phyloP scores from a whole-genome alignment of 2,329 filamentous ascomycete species.

The Diplodia seriata region DNA sequence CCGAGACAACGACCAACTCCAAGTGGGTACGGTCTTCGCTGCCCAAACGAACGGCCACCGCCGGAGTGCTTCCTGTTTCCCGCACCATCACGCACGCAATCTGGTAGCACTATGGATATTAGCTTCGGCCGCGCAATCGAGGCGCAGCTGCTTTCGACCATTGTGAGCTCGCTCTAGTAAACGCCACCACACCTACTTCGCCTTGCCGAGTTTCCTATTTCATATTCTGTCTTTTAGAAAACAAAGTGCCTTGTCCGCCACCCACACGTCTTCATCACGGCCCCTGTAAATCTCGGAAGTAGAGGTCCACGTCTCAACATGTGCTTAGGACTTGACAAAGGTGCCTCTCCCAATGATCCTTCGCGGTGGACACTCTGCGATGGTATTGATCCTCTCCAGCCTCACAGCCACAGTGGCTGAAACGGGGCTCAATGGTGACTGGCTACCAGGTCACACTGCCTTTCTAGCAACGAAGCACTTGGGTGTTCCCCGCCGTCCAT shows the following conservation, averaged over 20 bases:
- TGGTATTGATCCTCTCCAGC: background rate
- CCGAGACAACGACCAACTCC: no score
- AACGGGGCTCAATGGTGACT: background rate
- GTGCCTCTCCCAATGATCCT: background rate
- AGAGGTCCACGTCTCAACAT: background rate
- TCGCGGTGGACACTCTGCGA: background rate
- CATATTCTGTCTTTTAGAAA: background rate
- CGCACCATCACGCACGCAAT: background rate
- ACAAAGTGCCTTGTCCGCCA: background rate
- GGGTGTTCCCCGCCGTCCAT: background rate
- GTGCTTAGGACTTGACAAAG: no score
- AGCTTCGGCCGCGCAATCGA: background rate
- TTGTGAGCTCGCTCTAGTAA: background rate
- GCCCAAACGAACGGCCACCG: background rate
- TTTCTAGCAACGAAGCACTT: background rate
- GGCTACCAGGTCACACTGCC: background rate
- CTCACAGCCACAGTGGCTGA: background rate
- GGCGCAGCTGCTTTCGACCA: constrained; percentile 1
- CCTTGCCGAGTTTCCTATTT: background rate
- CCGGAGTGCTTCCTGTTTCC: background rate
- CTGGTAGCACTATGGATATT: constrained; percentile 5
- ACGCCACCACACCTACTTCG: background rate
- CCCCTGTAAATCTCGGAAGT: background rate
- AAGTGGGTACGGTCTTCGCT: background rate
- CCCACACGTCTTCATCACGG: background rate